phyloP scores from a whole-genome alignment of 495 filamentous ascomycete genomes.

The Podospora tetraspora region DNA sequence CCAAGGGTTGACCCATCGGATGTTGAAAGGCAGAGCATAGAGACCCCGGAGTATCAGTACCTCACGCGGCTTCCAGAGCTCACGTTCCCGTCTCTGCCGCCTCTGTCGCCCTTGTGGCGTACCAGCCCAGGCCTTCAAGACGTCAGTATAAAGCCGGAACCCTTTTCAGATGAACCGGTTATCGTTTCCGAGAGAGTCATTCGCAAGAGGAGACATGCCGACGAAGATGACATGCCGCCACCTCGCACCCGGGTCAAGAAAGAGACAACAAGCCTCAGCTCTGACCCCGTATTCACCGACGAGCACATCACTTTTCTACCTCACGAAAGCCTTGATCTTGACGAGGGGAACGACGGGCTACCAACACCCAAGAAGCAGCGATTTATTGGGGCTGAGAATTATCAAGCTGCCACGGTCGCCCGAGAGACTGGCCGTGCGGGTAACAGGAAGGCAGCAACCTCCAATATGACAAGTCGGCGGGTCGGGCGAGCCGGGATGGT shows the following conservation, averaged over 20 bases:
- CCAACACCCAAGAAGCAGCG: conserved; percentile 58
- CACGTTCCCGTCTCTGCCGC: conserved; percentile 29
- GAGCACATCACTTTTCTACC: conserved; percentile 30
- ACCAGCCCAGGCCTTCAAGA: not conserved
- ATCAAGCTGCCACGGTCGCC: not conserved
- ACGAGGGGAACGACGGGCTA: conserved; percentile 53
- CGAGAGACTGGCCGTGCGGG: not conserved
- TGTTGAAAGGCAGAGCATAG: not conserved
- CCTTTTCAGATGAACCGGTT: conserved; percentile 40
- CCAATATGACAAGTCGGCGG: not conserved
- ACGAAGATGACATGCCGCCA: conserved; percentile 5
- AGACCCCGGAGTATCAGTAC: not conserved
- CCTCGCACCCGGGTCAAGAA: conserved; percentile 25
- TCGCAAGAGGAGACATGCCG: conserved; percentile 36
- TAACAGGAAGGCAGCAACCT: not conserved
- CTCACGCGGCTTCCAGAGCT: not conserved
- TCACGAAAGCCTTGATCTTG: conserved; percentile 65
- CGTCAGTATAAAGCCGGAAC: conserved; percentile 37
- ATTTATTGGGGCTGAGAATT: not conserved
- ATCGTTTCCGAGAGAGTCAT: conserved; percentile 41
- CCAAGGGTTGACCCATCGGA: not conserved
- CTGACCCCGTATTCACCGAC: conserved; percentile 33
- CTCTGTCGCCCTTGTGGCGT: conserved; percentile 12
- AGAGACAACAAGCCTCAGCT: conserved; percentile 30
- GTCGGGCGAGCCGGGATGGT: not conserved